A percentile compares a stretch with the other conserved stretches of the same genome.
phyloP scores from a whole-genome alignment of 768 basidiomycete genomes.

The Suillus discolor region DNA sequence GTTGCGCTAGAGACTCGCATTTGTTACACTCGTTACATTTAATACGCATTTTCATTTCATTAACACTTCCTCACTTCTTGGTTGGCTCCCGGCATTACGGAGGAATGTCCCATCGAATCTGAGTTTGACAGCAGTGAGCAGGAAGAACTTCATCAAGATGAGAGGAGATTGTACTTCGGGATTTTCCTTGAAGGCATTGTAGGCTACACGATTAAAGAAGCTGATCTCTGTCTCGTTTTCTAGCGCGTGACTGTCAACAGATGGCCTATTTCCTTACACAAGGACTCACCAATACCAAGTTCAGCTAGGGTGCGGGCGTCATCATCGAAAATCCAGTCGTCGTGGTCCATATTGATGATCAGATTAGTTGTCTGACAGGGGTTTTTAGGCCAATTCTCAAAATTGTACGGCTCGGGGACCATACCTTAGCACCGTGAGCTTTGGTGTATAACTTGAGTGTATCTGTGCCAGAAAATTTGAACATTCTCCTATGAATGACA shows the following conservation, averaged over 20 bases:
- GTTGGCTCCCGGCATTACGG: conserved; percentile 11
- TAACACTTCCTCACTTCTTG: conserved; percentile 9
- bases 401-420: conserved; percentile 11
- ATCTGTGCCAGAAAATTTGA: conserved; percentile 49
- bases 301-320: conserved; percentile 65
- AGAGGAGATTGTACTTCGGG: conserved; percentile 61
- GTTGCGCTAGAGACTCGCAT: conserved; percentile 31
- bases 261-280: background rate
- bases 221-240: conserved; percentile 97
- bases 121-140: background rate
- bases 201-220: conserved; percentile 79
- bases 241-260: conserved; percentile 30
- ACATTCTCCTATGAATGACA: background rate
- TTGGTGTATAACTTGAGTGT: conserved; percentile 93
- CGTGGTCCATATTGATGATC: conserved; percentile 96
- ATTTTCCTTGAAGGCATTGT: conserved; percentile 79
- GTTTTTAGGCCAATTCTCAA: background rate
- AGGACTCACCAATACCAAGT: conserved; percentile 70
- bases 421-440: conserved; percentile 93
- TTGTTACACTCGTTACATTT: conserved; percentile 33
- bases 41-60: conserved; percentile 23
- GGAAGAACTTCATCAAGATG: background rate
- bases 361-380: conserved; percentile 84
- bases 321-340: conserved; percentile 87
- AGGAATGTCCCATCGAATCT: conserved; percentile 33